A percentile compares a stretch with the other conserved stretches of the same genome.
These are phyloP conservation scores for Plectosphaerella sp. DNA, from an alignment of 2,329 filamentous ascomycete genomes.

Conservation along the genomic window DNA sequence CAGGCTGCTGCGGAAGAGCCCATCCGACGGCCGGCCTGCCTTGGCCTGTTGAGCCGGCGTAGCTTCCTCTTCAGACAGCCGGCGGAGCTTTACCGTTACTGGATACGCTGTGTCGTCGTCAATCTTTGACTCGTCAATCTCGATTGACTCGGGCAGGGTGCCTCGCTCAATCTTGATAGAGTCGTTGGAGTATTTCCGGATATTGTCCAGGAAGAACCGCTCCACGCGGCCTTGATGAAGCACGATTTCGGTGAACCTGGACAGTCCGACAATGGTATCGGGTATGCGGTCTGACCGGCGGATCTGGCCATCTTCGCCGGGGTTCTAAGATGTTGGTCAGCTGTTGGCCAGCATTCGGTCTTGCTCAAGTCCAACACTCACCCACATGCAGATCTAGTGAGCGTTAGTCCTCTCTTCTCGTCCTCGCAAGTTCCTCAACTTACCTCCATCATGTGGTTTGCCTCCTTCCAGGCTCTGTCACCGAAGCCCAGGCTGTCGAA, in stretches of 20 bases:
- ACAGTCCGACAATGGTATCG: slow-evolving; percentile 58
- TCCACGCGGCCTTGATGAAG: slow-evolving; percentile 71
- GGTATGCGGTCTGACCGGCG: slow-evolving; percentile 55
- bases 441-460: slow-evolving; percentile 66
- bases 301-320: slow-evolving; percentile 52
- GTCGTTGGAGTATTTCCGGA: slow-evolving; percentile 46
- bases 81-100: slow-evolving; percentile 53
- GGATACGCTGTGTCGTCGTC: slow-evolving; percentile 53
- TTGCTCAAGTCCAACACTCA: too few species aligned
- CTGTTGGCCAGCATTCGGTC: not conserved
- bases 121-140: slow-evolving; percentile 45
- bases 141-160: slow-evolving; percentile 51
- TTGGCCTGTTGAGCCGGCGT: slow-evolving; percentile 29
- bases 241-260: slow-evolving; percentile 60
- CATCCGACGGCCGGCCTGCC: slow-evolving; percentile 34
- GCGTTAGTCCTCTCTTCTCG: not conserved
- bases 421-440: slow-evolving; percentile 9
- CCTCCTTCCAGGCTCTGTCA: slow-evolving; percentile 60
- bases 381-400: not conserved
- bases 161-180: slow-evolving; percentile 53
- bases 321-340: slow-evolving; percentile 50
- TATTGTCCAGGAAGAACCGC: slow-evolving; percentile 58
- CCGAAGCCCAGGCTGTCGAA: slow-evolving; percentile 67
- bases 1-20: slow-evolving; percentile 57
- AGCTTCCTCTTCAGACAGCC: slow-evolving; percentile 54